A percentile compares a stretch with the other conserved stretches of the same genome.
phyloP scores from a whole-genome alignment of 1,284 basidiomycete species.

The Irpex sp. region DNA sequence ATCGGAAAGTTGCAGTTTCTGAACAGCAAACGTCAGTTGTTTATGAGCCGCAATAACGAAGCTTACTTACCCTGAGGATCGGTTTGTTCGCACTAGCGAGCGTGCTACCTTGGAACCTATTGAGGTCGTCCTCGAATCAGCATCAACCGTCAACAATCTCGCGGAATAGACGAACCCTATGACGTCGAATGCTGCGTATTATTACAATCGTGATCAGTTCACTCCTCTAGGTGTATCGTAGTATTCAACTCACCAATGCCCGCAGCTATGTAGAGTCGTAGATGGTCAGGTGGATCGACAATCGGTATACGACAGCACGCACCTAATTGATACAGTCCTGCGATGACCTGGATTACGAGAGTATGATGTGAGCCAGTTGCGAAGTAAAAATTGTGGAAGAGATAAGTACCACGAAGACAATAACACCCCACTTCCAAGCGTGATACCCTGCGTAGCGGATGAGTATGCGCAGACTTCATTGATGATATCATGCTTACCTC shows the following conservation, averaged over 20 bases:
- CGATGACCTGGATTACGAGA: neutral
- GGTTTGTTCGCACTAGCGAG: neutral
- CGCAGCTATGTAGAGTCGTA: neutral
- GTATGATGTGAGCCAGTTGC: neutral
- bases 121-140: neutral
- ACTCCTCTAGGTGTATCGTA: neutral
- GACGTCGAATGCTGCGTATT: neutral
- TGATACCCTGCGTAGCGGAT: neutral
- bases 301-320: neutral
- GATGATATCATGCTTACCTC: neutral
- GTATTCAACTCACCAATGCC: neutral
- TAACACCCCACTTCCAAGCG: neutral
- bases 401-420: neutral
- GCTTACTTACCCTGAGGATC: neutral
- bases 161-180: neutral
- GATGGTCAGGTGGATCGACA: neutral
- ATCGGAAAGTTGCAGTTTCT: neutral
- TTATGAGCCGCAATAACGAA: neutral
- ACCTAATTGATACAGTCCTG: neutral
- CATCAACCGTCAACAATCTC: neutral
- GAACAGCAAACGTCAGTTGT: neutral
- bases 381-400: neutral
- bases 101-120: neutral
- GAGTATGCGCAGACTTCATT: neutral
- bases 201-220: neutral